phyloP scores from a whole-genome alignment of 1,284 basidiomycete species.

The Neonothopanus nambi region DNA sequence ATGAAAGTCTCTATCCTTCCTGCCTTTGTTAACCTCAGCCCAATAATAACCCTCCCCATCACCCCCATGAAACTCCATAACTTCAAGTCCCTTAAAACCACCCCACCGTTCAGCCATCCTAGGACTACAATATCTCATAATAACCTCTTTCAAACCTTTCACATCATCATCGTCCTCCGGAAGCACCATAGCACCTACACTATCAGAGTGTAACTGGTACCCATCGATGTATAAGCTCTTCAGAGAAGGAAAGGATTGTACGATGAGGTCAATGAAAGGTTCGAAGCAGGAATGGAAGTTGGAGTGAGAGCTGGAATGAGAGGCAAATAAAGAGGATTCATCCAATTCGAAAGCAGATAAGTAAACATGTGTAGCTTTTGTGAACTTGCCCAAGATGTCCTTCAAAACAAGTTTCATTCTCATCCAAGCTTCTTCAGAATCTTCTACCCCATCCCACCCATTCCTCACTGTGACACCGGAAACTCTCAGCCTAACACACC shows the following conservation, averaged over 20 bases:
- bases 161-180: no score
- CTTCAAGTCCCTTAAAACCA: background rate
- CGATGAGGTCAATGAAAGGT: background rate
- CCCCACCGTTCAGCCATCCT: background rate
- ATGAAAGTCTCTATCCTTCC: no score
- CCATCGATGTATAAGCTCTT: background rate
- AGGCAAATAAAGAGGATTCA: no score
- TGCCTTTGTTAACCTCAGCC: no score
- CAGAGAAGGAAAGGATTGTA: background rate
- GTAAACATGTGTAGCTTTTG: background rate
- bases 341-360: background rate
- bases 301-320: no score
- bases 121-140: background rate
- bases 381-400: background rate
- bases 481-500: no score
- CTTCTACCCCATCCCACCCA: no score
- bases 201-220: background rate
- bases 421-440: no score
- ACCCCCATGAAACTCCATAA: background rate
- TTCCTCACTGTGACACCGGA: no score
- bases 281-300: no score
- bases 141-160: background rate
- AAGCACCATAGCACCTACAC: background rate
- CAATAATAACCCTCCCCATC: no score
- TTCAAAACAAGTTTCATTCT: no score